Base-by-base conservation (phyloP, 129 eudicot genomes). In the Deinandra increscens region DNA sequence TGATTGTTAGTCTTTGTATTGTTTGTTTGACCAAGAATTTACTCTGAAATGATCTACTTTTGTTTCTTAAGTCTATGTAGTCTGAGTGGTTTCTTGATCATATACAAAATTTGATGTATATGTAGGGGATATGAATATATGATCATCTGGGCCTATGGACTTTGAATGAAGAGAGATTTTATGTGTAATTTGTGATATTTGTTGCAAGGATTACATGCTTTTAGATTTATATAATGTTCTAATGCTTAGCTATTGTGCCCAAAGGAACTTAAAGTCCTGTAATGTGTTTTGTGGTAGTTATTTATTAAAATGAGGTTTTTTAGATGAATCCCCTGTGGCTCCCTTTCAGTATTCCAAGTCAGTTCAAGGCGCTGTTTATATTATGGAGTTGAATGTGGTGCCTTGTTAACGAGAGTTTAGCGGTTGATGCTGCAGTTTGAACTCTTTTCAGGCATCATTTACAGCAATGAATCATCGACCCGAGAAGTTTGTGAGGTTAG, bases 401-500 rank as follows among this genome's bases (percentile, higher is more conserved):
- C 34, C 73, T 13, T 36, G 46, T 64, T 39, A 60, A 12, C 15
- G 45, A 67, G 75, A 71, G 9, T 64, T 42, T 42, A 53, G 42
- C 62, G 68, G 74, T 56, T 59, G 68, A 66, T 60, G 60, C 71
- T 81, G 70, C 53, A 23, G 11, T 64, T 36, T 61, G 34, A 38
- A 26, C 64, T 13, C 33, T 34, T 54, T 48, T 48, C 60, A 58
- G 10, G 45, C 59, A 15, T 78, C 20, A 69, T 26, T 53, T 71
- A 55, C 34, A 60, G 75, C 39, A 41, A 91, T 91, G 97, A 81
- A 78, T 70, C 67, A 62, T 71, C 82, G 73, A 37, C 67, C 78
- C 7, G 88, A 84, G 70, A 87, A 91, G 78, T 75, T 85, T 48
- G 95, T 83, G 69, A 86, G 91, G 97, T 91, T 83, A 79, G 95